Evolutionary conservation across 257 asterid species (phyloP).

Genomic region (Ilex asprella): DNA sequence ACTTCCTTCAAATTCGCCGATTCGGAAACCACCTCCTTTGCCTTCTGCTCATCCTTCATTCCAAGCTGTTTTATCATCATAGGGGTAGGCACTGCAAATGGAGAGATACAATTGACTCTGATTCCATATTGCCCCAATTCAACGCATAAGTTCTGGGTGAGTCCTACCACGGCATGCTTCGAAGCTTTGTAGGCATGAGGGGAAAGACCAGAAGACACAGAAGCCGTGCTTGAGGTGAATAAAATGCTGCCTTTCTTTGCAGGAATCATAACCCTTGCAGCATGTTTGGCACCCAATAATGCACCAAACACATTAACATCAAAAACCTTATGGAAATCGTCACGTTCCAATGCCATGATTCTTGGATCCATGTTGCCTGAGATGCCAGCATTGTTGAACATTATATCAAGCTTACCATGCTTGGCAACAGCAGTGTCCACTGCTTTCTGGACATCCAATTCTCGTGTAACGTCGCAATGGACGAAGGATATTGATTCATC

Average conservation of each 20-base stretch:
- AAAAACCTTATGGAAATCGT: slow-evolving; percentile 21
- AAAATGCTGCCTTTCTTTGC: background rate
- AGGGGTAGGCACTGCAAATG: no score
- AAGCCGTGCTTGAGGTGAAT: background rate
- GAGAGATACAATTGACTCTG: no score
- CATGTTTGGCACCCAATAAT: slow-evolving; percentile 19
- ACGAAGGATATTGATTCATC: slow-evolving; percentile 17
- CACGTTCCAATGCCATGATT: slow-evolving; percentile 12
- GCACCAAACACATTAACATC: slow-evolving; percentile 33
- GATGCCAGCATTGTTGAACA: slow-evolving; percentile 35
- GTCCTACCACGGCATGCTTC: no score
- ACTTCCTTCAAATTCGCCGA: no score
- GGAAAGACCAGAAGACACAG: background rate
- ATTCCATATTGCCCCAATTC: no score
- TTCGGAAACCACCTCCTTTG: no score
- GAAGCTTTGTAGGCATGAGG: background rate
- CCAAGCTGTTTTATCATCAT: no score
- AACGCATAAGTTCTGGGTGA: no score
- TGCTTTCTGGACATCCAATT: slow-evolving; percentile 16
- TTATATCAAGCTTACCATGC: slow-evolving; percentile 36
- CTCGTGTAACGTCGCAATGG: slow-evolving; percentile 37
- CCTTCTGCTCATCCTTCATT: no score
- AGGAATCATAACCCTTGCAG: background rate
- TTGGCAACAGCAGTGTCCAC: slow-evolving; percentile 27
- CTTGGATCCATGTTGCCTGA: background rate